Evolutionary conservation across 106 monocot genomes (phyloP), one percentile per base, ranked within the genome.

Genomic region (Dendrobium officinale): DNA sequence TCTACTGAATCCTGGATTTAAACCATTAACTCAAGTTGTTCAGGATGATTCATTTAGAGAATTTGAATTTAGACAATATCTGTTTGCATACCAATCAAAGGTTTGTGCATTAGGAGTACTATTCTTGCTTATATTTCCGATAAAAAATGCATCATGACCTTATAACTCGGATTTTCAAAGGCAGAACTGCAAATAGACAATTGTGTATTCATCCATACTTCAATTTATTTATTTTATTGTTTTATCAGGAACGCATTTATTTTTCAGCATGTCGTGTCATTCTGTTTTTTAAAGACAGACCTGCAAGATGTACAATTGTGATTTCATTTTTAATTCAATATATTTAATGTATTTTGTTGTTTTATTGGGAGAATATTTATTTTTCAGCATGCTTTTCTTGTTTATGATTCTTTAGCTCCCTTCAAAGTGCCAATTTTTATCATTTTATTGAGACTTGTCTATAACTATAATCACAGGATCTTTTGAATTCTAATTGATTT

Each of bases 21-120:
- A 99, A 72, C 90, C 86, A 74, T 84, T 99, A 76, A 88, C 89
- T 78, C 89, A 91, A 78, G 91, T 95, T 82, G 82, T 95, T 77
- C 95, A 90, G 51, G 98, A 99, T 73, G 98, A 95, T 83, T 87
- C 90, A 18, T 95, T 99, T 78, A 88, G 98, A 87, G 98, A 99
- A 73, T 99, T 99, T 84, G 98, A 99, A 77, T 99, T 99, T 78
- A 88, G 95, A 73, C 98, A 99, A 79, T 95, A 99, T 78, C 82
- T 95, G 45, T 93, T 99, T 85, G 95, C 98, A 29, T 95, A 88
- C 77, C 95, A 99, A 75, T 84, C 87, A 68, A 99, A 95, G 95
- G 98, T 99, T 27, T 75, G 78, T 85, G 7, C 48, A 66, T 51
- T 9, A 44, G 41, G n/a, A 20, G 43, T 22, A 74, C n/a, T 37